A percentile compares a stretch with the other conserved stretches of the same genome.
phyloP scores from a whole-genome alignment of 176 grass and related monocot genomes.

The Oryza nivara region DNA sequence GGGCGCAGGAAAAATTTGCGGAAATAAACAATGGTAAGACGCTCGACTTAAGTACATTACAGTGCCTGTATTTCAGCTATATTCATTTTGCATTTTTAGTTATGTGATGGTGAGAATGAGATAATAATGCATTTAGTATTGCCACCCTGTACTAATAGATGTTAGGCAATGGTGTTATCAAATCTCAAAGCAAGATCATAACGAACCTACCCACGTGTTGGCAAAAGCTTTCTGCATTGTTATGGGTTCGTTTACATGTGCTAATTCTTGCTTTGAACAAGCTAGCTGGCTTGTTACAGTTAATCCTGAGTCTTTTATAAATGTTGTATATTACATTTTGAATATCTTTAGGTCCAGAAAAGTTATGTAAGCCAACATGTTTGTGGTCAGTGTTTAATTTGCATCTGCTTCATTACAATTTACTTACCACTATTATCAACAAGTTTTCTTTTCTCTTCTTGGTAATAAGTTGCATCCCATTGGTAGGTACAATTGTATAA shows the following conservation, averaged over 20 bases:
- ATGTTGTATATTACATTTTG: constrained; percentile 11
- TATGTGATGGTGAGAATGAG: not conserved
- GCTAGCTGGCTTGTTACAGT: not conserved
- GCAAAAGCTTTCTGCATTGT: not conserved
- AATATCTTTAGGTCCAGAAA: constrained; percentile 10
- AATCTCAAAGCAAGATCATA: constrained; percentile 6
- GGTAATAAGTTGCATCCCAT: not conserved
- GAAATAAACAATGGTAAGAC: constrained; percentile 95
- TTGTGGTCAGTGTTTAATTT: constrained; percentile 1
- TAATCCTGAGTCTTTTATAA: not conserved
- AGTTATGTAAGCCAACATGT: not conserved
- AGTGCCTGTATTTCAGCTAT: not conserved
- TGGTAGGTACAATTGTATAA: not conserved
- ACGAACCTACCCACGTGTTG: not conserved
- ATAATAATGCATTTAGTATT: constrained; percentile 1
- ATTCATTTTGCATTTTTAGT: not conserved
- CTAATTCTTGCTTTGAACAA: not conserved
- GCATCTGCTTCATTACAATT: constrained; percentile 24
- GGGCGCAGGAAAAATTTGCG: constrained; percentile 82
- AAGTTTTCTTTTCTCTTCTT: constrained; percentile 12
- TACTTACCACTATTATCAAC: not conserved
- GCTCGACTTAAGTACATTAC: not conserved
- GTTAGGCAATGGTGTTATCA: not conserved
- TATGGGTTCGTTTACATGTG: not conserved
- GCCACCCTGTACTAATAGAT: not conserved